phyloP scores from a whole-genome alignment of 78 protist genomes.

The Tieghemostelium lacteum region DNA sequence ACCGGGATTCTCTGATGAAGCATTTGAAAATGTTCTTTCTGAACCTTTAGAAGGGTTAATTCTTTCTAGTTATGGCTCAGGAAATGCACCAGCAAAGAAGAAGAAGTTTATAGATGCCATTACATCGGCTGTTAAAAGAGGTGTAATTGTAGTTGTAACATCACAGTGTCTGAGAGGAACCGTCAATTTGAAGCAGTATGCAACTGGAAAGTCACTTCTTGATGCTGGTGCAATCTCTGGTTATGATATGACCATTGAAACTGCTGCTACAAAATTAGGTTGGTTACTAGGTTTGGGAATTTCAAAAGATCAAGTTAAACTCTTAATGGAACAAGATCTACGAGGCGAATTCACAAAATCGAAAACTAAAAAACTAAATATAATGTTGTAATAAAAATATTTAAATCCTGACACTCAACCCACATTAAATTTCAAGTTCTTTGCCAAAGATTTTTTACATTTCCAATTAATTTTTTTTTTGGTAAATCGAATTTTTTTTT shows the following conservation, averaged over 20 bases:
- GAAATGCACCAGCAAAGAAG: conserved; percentile 87
- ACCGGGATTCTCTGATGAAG: conserved; percentile 62
- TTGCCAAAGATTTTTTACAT: too few relatives aligned
- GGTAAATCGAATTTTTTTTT: too few relatives aligned
- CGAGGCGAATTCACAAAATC: conserved; percentile 70
- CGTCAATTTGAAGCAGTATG: conserved; percentile 70
- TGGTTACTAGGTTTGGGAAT: conserved; percentile 68
- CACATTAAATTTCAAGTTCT: too few relatives aligned
- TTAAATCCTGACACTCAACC: too few relatives aligned
- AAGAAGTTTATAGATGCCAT: conserved; percentile 33
- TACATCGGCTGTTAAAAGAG: conserved; percentile 18
- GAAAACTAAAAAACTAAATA: too few relatives aligned
- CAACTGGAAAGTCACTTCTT: conserved; percentile 56
- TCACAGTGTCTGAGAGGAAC: conserved; percentile 81
- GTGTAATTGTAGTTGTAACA: conserved; percentile 76
- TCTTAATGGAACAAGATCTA: conserved; percentile 54
- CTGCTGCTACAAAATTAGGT: conserved; percentile 90
- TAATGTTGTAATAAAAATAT: too few relatives aligned
- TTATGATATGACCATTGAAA: conserved; percentile 95
- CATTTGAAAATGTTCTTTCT: conserved; percentile 14
- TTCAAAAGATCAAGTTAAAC: conserved; percentile 54
- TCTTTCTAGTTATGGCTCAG: conserved; percentile 41
- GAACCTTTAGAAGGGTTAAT: conserved; percentile 59
- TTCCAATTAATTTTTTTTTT: too few relatives aligned
- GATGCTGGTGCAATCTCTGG: conserved; percentile 84